Percentiles rank a stretch among this genome's conserved stretches.
Evolutionary conservation across 306 rosid genomes (phyloP).

Genomic region (Medicago arabica): DNA sequence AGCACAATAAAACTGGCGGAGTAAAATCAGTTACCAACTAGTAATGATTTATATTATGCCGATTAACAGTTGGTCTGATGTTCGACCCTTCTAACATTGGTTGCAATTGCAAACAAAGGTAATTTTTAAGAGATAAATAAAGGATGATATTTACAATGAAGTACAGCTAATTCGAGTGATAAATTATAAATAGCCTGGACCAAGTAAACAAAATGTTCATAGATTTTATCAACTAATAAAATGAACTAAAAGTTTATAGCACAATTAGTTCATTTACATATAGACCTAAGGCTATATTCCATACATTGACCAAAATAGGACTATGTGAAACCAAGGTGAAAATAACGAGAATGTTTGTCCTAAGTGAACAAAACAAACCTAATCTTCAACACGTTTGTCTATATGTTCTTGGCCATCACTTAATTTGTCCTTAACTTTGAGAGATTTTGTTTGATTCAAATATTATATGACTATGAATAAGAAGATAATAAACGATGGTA

Average conservation of each 20-base stretch:
- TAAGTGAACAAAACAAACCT: background rate
- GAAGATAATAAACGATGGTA: background rate
- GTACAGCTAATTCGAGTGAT: background rate
- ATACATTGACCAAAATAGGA: background rate
- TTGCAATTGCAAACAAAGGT: background rate
- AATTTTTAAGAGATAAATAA: background rate
- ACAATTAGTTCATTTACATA: too few relatives aligned
- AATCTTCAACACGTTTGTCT: background rate
- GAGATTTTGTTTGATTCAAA: too few relatives aligned
- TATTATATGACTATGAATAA: background rate
- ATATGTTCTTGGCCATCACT: conserved; percentile 2
- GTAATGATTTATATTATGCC: background rate
- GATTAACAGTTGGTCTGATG: background rate
- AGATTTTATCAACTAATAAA: background rate
- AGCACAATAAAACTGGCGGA: too few relatives aligned
- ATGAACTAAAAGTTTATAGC: background rate
- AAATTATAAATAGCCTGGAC: background rate
- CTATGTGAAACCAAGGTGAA: conserved; percentile 14
- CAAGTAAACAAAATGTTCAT: background rate
- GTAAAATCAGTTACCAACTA: too few relatives aligned
- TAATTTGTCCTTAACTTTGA: background rate
- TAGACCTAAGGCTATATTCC: too few relatives aligned
- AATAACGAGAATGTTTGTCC: background rate
- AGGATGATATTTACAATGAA: background rate
- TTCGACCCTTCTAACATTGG: background rate